Percentiles rank a stretch among this genome's conserved stretches.
Conservation (phyloP, 768 basidiomycete species). For the Fistulinella prunicolor region DNA sequence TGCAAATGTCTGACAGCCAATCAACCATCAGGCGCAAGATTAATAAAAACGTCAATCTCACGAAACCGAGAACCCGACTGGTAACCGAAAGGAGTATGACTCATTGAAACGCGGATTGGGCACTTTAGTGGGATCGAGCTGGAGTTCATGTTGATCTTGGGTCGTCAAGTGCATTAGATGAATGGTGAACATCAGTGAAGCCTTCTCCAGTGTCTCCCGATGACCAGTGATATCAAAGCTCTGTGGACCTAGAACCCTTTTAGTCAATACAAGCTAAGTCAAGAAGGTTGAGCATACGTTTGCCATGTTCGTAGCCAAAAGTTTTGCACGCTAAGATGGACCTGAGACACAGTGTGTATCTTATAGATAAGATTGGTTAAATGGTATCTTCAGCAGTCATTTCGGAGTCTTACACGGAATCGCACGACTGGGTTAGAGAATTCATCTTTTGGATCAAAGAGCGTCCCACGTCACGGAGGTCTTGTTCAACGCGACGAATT, state of each 20-base stretch:
- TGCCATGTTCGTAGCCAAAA: not conserved
- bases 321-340: not conserved
- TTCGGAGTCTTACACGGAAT: conserved; percentile 14
- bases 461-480: conserved; percentile 9
- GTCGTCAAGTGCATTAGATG: conserved; percentile 30
- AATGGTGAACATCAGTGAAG: conserved; percentile 24
- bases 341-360: conserved; percentile 18
- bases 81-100: conserved; percentile 23
- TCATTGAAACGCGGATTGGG: conserved; percentile 27
- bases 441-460: conserved; percentile 21
- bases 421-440: conserved; percentile 12
- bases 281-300: not conserved
- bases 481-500: conserved; percentile 14
- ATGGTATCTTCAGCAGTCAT: not conserved
- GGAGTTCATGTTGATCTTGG: conserved; percentile 30
- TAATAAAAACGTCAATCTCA: conserved; percentile 4
- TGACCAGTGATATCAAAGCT: conserved; percentile 18
- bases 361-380: conserved; percentile 1
- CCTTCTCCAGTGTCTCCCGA: conserved; percentile 17
- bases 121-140: conserved; percentile 19
- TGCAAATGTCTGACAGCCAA: conserved; percentile 33
- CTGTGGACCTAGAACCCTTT: conserved; percentile 11
- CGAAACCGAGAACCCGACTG: conserved; percentile 24
- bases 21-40: not conserved
- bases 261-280: not conserved